These are phyloP conservation scores for Cladosporium sp. DNA, from an alignment of 2,329 filamentous ascomycete genomes.

Conservation along the genomic window DNA sequence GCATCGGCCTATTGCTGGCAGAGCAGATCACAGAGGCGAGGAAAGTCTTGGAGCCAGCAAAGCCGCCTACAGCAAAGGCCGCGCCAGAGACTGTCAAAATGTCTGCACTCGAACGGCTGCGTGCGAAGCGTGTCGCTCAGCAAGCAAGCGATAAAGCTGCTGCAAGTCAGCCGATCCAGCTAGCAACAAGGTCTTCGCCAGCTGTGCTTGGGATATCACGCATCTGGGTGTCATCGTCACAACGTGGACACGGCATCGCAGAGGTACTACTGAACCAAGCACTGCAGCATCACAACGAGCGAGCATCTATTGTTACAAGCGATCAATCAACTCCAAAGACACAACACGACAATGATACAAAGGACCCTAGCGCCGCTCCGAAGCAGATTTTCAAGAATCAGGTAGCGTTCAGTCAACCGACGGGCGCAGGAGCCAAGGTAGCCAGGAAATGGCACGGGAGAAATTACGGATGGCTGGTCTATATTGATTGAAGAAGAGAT, in stretches of 20 bases:
- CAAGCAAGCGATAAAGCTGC: conserved; percentile 6
- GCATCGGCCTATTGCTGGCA: conserved; percentile 58
- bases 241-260: conserved; percentile 55
- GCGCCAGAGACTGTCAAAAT: neutral
- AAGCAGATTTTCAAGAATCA: conserved; percentile 50
- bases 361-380: conserved; percentile 39
- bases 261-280: conserved; percentile 50
- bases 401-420: conserved; percentile 64
- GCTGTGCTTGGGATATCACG: conserved; percentile 60
- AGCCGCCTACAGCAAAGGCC: too few relatives aligned
- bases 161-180: conserved; percentile 18
- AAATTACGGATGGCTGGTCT: conserved; percentile 57
- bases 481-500: conserved; percentile 29
- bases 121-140: conserved; percentile 12
- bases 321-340: too few relatives aligned
- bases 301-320: neutral
- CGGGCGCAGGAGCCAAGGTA: conserved; percentile 55
- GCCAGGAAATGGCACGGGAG: conserved; percentile 56
- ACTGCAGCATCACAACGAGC: conserved; percentile 19
- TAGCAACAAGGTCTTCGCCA: conserved; percentile 23
- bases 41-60: conserved; percentile 39
- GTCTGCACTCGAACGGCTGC: conserved; percentile 8
- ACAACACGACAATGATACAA: neutral
- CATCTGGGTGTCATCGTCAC: conserved; percentile 59
- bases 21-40: conserved; percentile 58